Evolutionary conservation across 208 protist genomes (phyloP).

Genomic region (Crithidia thermophila): DNA sequence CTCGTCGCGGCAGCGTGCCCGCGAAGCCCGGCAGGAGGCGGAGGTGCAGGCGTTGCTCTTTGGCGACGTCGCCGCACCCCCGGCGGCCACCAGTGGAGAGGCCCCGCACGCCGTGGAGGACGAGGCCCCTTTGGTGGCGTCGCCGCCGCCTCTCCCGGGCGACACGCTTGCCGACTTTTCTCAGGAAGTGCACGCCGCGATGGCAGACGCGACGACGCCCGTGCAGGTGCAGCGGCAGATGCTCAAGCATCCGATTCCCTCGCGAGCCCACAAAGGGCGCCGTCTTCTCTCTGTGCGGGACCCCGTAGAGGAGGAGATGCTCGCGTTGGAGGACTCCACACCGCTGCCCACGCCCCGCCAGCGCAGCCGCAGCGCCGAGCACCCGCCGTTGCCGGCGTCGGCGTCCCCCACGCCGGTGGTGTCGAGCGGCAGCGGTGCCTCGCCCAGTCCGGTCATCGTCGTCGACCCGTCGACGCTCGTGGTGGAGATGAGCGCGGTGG

Average conservation of each 20-base stretch:
- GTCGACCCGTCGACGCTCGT: slow-evolving; percentile 18
- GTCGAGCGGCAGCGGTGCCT: too few species aligned
- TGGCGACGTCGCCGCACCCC: not conserved
- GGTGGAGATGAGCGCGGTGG: slow-evolving; percentile 16
- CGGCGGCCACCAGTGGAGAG: not conserved
- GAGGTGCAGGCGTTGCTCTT: slow-evolving; percentile 41
- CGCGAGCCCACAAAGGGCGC: not conserved
- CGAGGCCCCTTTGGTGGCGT: not conserved
- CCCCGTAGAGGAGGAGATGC: slow-evolving; percentile 9
- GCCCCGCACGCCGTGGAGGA: not conserved
- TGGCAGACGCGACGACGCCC: slow-evolving; percentile 11
- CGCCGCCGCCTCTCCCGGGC: not conserved
- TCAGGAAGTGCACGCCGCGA: slow-evolving; percentile 26
- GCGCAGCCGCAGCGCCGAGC: not conserved
- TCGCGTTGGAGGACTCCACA: slow-evolving; percentile 6
- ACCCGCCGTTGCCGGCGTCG: too few species aligned
- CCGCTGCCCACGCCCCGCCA: slow-evolving; percentile 1
- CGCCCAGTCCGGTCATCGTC: slow-evolving; percentile 9
- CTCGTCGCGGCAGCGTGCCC: slow-evolving; percentile 16
- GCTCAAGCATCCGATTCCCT: slow-evolving; percentile 16
- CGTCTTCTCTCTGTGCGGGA: slow-evolving; percentile 5
- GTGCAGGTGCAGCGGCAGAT: not conserved
- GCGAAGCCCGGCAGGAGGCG: slow-evolving; percentile 22
- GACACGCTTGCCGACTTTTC: slow-evolving; percentile 11
- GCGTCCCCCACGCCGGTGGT: too few species aligned